Evolutionary conservation across 2,329 filamentous ascomycete species (phyloP).

Genomic region (Diaporthe vexans): DNA sequence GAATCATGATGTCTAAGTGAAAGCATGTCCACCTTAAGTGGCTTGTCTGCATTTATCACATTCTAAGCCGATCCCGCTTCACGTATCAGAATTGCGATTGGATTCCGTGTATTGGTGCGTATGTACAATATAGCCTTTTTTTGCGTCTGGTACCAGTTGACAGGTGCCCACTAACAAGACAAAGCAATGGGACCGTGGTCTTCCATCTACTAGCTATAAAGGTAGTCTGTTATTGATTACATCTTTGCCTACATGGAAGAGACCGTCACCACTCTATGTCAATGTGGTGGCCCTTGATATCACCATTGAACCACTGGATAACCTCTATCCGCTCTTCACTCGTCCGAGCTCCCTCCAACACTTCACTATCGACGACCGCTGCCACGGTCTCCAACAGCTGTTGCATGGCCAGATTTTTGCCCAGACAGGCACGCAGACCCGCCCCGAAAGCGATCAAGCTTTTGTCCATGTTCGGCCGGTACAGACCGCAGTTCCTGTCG

Average conservation of each 20-base stretch:
- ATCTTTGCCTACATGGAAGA: neutral
- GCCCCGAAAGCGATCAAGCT: slow-evolving; percentile 44
- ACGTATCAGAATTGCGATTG: neutral
- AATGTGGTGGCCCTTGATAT: slow-evolving; percentile 38
- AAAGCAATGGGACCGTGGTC: neutral
- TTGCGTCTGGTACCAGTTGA: neutral
- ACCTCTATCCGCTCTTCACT: slow-evolving; percentile 35
- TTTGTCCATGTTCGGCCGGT: slow-evolving; percentile 5
- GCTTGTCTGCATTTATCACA: neutral
- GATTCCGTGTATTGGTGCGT: neutral
- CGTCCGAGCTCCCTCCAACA: slow-evolving; percentile 30
- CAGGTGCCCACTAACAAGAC: neutral
- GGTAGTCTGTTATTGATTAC: neutral
- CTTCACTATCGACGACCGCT: slow-evolving; percentile 18
- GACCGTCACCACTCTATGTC: slow-evolving; percentile 28
- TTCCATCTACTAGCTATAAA: neutral
- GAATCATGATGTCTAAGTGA: neutral
- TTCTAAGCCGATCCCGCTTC: neutral
- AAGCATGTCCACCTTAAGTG: neutral
- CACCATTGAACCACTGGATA: slow-evolving; percentile 39
- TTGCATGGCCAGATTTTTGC: slow-evolving; percentile 42
- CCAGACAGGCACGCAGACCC: slow-evolving; percentile 45
- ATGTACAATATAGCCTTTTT: neutral
- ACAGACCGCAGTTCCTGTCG: neutral
- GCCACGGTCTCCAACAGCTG: slow-evolving; percentile 36